Conservation (phyloP, 225 moss, liverwort and hornwort species). For the Thuidium tamariscinum region DNA sequence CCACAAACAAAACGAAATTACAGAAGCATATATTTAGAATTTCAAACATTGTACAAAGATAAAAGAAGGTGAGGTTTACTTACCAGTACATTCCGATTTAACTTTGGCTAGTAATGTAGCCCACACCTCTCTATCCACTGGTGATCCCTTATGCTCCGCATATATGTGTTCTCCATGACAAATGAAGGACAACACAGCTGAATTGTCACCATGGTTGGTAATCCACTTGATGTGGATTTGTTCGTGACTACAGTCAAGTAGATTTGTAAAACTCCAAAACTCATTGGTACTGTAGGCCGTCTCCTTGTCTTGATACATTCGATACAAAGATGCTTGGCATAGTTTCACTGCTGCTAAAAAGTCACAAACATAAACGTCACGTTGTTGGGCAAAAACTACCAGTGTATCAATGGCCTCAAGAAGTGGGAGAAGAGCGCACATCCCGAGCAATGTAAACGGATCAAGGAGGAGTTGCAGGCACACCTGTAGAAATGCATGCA, state of each 20-base stretch:
- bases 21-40: accelerated
- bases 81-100: no score
- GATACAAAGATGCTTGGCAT: no score
- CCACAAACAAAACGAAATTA: no score
- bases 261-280: background rate
- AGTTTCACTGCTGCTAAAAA: accelerated
- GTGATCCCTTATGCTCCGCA: no score
- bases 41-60: accelerated
- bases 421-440: no score
- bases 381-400: no score
- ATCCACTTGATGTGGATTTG: background rate
- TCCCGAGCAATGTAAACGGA: accelerated
- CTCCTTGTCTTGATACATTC: accelerated
- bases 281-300: accelerated
- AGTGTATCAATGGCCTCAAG: no score
- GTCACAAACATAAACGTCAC: accelerated
- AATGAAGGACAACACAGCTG: accelerated
- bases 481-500: accelerated
- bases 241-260: background rate
- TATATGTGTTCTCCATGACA: background rate
- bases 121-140: no score
- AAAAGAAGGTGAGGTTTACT: no score
- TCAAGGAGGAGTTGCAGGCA: no score
- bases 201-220: accelerated
- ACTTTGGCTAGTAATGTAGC: accelerated